Base-by-base conservation (phyloP, 352 stramenopile genomes). In the Globisporangium nagaii region DNA sequence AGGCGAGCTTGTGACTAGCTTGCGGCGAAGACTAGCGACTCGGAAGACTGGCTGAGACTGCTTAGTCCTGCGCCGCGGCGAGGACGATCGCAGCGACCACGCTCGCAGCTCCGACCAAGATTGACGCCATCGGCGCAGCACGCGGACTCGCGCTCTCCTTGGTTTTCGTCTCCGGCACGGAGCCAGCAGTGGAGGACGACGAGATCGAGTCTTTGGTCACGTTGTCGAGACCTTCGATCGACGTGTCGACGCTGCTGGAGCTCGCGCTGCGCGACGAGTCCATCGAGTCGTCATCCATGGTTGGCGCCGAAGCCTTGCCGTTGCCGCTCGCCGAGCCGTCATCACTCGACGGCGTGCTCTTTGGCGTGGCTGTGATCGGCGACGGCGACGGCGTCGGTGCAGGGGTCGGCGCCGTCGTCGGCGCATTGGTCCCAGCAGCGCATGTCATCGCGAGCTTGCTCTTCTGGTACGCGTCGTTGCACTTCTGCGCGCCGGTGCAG, bases 361-460 rank as follows among this genome's bases (percentile, higher is more conserved):
- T 48, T 9, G 42, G 13, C 3, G 42, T 8, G 41, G 20, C 19
- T 3, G n/a, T n/a, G n/a, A n/a, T 22, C 6, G 41, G 32, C 24
- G 42, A 44, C 2, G 30, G n/a, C 1, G 35, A 15, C 17, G 52
- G 31, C 17, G 34, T 35, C n/a, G n/a, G 41, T 19, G 51, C 22
- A 10, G 48, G 9, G 25, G 40, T 58, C 1, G 60, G 34, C 2
- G 42, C 43, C 13, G 22, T 51, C 11, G 43, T 17, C 7, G 70
- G 62, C 22, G 72, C 54, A 35, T 42, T 32, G 1, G 66, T 76
- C 2, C 60, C 62, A 9, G 32, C 63, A 25, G 67, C 55, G 35
- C 73, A 83, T 13, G 60, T 68, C 73, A 83, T 80, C n/a, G 67
- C 73, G 43, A 80, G 32, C 27, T 58, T 66, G 22, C 71, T 66